Percentiles rank a stretch among this genome's conserved stretches.
Evolutionary conservation across 495 filamentous ascomycete species (phyloP).

Genomic region (Aspergillus avenaceus): DNA sequence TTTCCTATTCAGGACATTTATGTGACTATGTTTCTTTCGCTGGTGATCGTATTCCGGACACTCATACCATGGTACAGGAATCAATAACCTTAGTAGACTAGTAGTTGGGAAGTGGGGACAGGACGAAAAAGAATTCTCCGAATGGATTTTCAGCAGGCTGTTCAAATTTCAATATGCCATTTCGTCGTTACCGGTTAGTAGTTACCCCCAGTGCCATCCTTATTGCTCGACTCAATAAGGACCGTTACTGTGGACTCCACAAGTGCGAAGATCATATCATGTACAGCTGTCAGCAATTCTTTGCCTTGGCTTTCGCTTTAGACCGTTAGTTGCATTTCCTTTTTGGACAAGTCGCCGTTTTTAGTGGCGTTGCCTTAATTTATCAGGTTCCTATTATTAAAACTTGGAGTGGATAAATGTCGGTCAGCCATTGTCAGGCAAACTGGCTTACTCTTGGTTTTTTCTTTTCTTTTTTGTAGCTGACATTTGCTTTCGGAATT

Average conservation of each 20-base stretch:
- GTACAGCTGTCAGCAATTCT: background rate
- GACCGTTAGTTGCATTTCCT: too few relatives aligned
- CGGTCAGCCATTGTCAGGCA: background rate
- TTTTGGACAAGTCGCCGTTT: background rate
- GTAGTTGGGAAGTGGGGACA: too few relatives aligned
- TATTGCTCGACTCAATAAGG: background rate
- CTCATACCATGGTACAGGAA: too few relatives aligned
- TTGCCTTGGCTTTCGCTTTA: background rate
- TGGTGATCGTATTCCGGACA: too few relatives aligned
- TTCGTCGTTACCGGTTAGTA: too few relatives aligned
- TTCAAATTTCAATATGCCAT: background rate
- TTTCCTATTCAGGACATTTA: too few relatives aligned
- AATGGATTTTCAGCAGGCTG: too few relatives aligned
- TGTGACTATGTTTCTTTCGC: too few relatives aligned
- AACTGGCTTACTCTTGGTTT: background rate
- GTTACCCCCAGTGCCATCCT: background rate
- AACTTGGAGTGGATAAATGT: too few relatives aligned
- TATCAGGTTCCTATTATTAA: background rate
- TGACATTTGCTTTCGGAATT: background rate
- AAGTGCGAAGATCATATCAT: background rate
- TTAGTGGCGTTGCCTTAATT: background rate
- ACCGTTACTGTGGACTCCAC: background rate
- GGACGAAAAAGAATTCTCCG: too few relatives aligned
- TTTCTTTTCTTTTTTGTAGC: background rate
- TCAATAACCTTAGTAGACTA: too few relatives aligned